These are phyloP conservation scores for Starmerella powellii DNA, from an alignment of 805 yeast species.

Conservation along the genomic window DNA sequence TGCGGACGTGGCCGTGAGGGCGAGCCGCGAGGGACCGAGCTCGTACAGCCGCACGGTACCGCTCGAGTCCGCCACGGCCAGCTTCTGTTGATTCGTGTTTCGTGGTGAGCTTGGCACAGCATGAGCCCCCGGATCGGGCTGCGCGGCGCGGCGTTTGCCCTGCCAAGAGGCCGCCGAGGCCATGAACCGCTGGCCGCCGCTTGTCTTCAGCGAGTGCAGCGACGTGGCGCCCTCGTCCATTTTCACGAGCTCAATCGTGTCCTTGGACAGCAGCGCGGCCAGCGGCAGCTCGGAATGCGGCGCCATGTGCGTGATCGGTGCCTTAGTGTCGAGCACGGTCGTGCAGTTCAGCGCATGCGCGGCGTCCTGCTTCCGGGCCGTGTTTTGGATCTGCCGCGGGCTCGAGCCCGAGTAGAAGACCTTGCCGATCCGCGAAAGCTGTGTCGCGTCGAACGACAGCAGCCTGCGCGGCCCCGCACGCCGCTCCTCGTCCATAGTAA, in stretches of 20 bases:
- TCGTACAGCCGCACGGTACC: constrained; percentile 29
- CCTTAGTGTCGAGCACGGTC: not conserved
- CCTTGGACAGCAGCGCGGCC: constrained; percentile 11
- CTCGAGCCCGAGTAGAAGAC: constrained; percentile 13
- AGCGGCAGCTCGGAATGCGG: constrained; percentile 1
- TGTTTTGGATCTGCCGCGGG: not conserved
- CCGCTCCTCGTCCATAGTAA: constrained; percentile 17
- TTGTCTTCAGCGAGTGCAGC: constrained; percentile 5
- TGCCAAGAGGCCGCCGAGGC: constrained; percentile 15
- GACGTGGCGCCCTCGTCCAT: constrained; percentile 1
- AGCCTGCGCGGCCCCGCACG: constrained; percentile 16
- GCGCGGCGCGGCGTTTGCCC: constrained; percentile 1
- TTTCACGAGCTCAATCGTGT: constrained; percentile 15
- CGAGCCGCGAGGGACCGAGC: constrained; percentile 26
- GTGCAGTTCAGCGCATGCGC: not conserved
- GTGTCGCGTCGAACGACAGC: constrained; percentile 19
- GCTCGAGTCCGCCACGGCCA: constrained; percentile 26
- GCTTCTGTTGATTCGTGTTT: constrained; percentile 1
- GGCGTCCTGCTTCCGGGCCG: not conserved
- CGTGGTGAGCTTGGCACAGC: too few species aligned
- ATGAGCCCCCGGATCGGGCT: not conserved
- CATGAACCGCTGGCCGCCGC: constrained; percentile 1
- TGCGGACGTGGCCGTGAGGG: constrained; percentile 5
- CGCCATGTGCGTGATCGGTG: constrained; percentile 12
- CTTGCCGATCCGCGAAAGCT: constrained; percentile 20